Evolutionary conservation across 345 rosid genomes (phyloP).

Genomic region (Sonneratia alba): DNA sequence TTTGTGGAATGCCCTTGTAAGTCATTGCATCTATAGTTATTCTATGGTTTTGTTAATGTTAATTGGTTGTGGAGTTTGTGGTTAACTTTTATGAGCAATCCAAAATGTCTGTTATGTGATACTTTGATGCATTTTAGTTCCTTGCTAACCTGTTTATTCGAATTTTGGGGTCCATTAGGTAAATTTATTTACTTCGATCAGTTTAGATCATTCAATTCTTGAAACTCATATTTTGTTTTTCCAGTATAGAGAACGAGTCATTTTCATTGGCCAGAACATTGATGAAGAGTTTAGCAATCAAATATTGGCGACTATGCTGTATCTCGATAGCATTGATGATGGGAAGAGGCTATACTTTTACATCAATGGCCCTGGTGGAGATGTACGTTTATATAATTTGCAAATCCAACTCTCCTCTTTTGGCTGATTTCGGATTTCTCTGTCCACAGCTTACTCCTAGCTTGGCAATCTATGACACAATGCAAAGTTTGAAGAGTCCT

Average conservation of each 20-base stretch:
- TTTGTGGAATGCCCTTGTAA: slow-evolving; percentile 79
- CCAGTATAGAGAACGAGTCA: slow-evolving; percentile 82
- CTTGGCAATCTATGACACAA: slow-evolving; percentile 76
- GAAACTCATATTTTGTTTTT: slow-evolving; percentile 7
- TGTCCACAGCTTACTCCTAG: slow-evolving; percentile 66
- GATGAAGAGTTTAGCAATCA: slow-evolving; percentile 88
- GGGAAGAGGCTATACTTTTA: slow-evolving; percentile 51
- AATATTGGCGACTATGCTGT: slow-evolving; percentile 81
- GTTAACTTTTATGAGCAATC: neutral
- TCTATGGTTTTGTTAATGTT: neutral
- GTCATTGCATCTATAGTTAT: slow-evolving; percentile 17
- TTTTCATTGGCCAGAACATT: slow-evolving; percentile 67
- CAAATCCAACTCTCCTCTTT: slow-evolving; percentile 1
- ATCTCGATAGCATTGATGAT: slow-evolving; percentile 78
- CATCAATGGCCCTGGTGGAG: slow-evolving; percentile 85
- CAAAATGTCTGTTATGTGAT: neutral
- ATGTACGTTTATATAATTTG: slow-evolving; percentile 34
- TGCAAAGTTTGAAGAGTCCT: slow-evolving; percentile 79
- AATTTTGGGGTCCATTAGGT: neutral
- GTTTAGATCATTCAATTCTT: no score
- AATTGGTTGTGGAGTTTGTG: neutral
- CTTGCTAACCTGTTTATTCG: neutral
- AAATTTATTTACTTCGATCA: neutral
- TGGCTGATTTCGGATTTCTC: neutral
- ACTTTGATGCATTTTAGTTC: neutral